phyloP scores from a whole-genome alignment of 495 filamentous ascomycete species.

The Glarea lozoyensis region DNA sequence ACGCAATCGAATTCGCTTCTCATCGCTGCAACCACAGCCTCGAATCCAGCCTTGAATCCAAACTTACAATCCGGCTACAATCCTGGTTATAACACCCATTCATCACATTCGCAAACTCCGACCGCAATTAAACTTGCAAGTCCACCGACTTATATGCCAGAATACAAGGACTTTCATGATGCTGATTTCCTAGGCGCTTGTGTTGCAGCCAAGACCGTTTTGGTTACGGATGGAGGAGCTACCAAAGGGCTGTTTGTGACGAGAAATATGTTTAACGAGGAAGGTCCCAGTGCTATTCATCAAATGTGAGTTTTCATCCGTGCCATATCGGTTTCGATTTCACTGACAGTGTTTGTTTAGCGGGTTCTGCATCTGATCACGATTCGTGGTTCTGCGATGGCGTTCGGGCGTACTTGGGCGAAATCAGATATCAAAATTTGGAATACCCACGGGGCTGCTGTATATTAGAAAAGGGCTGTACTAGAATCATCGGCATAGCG shows the following conservation, averaged over 20 bases:
- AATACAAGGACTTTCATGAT: constrained; percentile 84
- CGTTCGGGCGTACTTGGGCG: neutral
- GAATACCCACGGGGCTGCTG: no score
- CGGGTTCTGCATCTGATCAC: neutral
- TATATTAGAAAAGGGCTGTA: no score
- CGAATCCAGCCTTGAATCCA: constrained; percentile 43
- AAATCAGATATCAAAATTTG: no score
- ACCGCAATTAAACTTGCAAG: constrained; percentile 72
- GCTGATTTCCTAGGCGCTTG: constrained; percentile 61
- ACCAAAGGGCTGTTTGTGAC: constrained; percentile 69
- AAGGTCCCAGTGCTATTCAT: constrained; percentile 63
- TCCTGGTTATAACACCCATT: constrained; percentile 43
- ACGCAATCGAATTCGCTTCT: constrained; percentile 69
- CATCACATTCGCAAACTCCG: constrained; percentile 78
- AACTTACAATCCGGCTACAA: constrained; percentile 12
- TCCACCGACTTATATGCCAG: constrained; percentile 80
- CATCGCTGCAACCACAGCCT: constrained; percentile 77
- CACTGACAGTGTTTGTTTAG: neutral
- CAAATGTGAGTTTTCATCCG: constrained; percentile 16
- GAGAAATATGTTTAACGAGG: constrained; percentile 69
- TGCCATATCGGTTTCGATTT: neutral
- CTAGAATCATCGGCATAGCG: no score
- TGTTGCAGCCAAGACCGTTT: constrained; percentile 35
- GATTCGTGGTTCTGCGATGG: neutral
- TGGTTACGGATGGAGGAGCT: constrained; percentile 57